Evolutionary conservation across 805 yeast species (phyloP), one percentile per base, ranked within the genome.

Genomic region (Barnettozyma sp.): DNA sequence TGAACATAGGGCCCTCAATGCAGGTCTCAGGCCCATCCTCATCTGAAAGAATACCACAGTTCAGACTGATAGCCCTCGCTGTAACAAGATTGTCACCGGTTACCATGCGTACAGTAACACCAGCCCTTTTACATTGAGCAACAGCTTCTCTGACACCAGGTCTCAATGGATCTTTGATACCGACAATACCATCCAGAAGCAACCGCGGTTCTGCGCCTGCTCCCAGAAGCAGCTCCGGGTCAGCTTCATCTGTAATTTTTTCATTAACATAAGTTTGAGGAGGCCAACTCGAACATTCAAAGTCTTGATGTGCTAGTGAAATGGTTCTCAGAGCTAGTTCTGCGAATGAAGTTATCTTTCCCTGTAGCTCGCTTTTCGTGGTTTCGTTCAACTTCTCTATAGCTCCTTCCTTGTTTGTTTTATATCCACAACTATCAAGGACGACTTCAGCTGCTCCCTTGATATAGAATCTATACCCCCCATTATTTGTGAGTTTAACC

Each of bases 391-490:
- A 43, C 47, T 45, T 41, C 39, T 44, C 26, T 38, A 48, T 31
- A 19, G 41, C 22, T 8, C 64, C 68, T 37, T 62, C 56, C 3
- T 61, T 46, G 16, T 54, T 45, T 11, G 50, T 46, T 40, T 56
- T 58, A 39, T 51, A 65, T 3, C 72, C 60, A 55, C 94, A 82
- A 48, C 71, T 64, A 16, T 68, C 66, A 44, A 82, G 68, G 11
- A 92, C 71, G 41, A 92, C 73, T 60, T 92, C 99, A 1, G 97
- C 88, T 2, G 98, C 98, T 44, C 99, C 98, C 63, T 92, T 92
- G 39, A 84, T 64, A 44, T 72, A 79, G 36, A 86, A 63, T 38
- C 92, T 70, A 55, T 59, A 80, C 11, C 49, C 54, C 11, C 49
- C 54, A 5, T 44, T 26, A 4, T 63, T 66, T 8, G 68, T 67